phyloP scores from a whole-genome alignment of 805 yeast species.

The Candida koratica region DNA sequence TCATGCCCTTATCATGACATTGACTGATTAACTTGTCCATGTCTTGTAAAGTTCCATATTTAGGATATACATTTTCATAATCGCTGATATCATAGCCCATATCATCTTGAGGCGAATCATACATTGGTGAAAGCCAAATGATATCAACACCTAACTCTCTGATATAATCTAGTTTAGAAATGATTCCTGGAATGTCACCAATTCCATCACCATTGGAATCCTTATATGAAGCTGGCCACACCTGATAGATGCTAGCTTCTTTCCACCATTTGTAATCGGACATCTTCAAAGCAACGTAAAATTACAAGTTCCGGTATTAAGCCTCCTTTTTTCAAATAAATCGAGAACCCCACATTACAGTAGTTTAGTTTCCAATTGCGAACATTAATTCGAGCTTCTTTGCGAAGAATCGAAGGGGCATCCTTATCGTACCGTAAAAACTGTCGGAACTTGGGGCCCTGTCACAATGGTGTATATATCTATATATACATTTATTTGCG shows the following conservation, averaged over 20 bases:
- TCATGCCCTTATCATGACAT: constrained; percentile 47
- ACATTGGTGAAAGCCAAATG: constrained; percentile 57
- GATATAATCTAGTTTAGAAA: constrained; percentile 49
- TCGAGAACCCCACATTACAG: too few relatives aligned
- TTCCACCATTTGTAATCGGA: constrained; percentile 47
- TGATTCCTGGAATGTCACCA: constrained; percentile 55
- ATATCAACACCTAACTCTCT: constrained; percentile 49
- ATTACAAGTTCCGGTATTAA: too few relatives aligned
- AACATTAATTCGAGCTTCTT: too few relatives aligned
- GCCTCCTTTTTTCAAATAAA: too few relatives aligned
- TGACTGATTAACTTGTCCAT: constrained; percentile 46
- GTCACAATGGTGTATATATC: too few relatives aligned
- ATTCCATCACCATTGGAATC: constrained; percentile 59
- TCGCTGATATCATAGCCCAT: constrained; percentile 62
- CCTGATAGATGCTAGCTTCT: constrained; percentile 52
- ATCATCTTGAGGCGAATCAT: constrained; percentile 56
- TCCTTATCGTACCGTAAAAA: too few relatives aligned
- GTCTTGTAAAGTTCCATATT: constrained; percentile 54
- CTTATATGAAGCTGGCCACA: constrained; percentile 59
- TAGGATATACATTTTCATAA: constrained; percentile 48
- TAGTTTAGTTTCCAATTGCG: too few relatives aligned
- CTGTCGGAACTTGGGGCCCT: too few relatives aligned
- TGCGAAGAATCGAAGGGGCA: too few relatives aligned
- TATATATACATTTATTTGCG: too few relatives aligned
- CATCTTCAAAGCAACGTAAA: neutral